Evolutionary conservation across 257 asterid species (phyloP), one percentile per base, ranked within the genome.

Genomic region (Solanum sparsipilum): DNA sequence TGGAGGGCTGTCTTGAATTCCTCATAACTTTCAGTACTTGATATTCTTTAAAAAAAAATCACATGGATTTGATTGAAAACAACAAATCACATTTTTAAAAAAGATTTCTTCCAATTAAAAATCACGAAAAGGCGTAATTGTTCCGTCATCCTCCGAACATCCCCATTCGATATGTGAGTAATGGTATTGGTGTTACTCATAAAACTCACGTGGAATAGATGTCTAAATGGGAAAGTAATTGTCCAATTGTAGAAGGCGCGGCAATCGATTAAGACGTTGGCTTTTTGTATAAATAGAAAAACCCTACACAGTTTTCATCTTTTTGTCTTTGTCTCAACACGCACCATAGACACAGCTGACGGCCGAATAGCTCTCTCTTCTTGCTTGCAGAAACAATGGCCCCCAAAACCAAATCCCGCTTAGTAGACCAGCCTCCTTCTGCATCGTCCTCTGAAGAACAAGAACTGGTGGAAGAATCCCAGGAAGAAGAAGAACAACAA

Each of bases 351-450:
- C 38, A 27, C 65, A 2, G 38, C 65, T 15, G 65, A 79, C 85
- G 65, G 85, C 85, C n/a, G 10, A 76, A 41, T n/a, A 41, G 60
- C 58, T 63, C 82, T 70, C 38, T 21, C 25, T 21, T 32, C 31
- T 63, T 84, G n/a, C 27, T 84, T 71, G 9, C 60, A 9, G 5
- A 34, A 67, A 20, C 71, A 15, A 90, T 90, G 92, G 90, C 89
- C 1, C 90, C 88, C 29, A 88, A 83, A 76, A 12, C 10, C 25
- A 88, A 88, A 68, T 58, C 41, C 38, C 73, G 65, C 20, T 74
- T 67, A 29, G 73, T 88, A 31, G 88, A 88, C 6, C 76, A 89
- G 39, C 88, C 89, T 32, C 92, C 89, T 23, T 39, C 91, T 88
- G 84, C 90, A 44, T 83, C 89, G 5, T 81, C 89, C 13, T 76